Percentiles rank a stretch among this genome's conserved stretches.
These are phyloP conservation scores for Aspergillus ochraceus DNA, from an alignment of 2,329 filamentous ascomycete species.

Conservation along the genomic window DNA sequence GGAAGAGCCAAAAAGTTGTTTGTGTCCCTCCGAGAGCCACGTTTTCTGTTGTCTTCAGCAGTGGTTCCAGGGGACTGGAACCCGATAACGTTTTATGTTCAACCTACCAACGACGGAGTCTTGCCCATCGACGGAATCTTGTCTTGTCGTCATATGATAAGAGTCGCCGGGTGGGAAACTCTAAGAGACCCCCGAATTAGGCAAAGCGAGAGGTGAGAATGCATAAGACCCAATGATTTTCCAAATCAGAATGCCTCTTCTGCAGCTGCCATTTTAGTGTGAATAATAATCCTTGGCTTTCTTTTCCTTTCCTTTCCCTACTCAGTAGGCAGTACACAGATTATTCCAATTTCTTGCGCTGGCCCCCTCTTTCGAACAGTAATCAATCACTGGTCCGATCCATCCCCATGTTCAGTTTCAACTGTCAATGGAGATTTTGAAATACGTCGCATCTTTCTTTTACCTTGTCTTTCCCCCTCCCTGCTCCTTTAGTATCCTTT, in stretches of 20 bases:
- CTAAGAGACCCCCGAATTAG: neutral
- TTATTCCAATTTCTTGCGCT: neutral
- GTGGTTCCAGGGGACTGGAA: slow-evolving; percentile 4
- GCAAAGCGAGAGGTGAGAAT: neutral
- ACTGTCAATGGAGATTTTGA: neutral
- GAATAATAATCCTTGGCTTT: neutral
- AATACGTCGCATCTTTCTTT: neutral
- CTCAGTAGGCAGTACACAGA: too few species aligned
- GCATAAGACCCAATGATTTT: neutral
- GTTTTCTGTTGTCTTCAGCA: slow-evolving; percentile 9
- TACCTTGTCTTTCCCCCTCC: too few species aligned
- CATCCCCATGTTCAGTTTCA: neutral
- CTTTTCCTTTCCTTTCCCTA: too few species aligned
- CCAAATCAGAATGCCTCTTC: neutral
- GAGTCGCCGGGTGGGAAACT: slow-evolving; percentile 5
- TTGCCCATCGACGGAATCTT: neutral
- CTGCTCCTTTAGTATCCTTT: too few species aligned
- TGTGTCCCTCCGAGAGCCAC: slow-evolving; percentile 6
- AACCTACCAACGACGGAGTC: neutral
- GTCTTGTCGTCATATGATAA: slow-evolving; percentile 11
- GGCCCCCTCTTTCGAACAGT: neutral
- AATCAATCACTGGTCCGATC: neutral
- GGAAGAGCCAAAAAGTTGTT: neutral
- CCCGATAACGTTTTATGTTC: slow-evolving; percentile 2
- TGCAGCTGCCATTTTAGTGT: neutral